Conservation (phyloP, 306 rosid genomes). For the Prunus mongolica region DNA sequence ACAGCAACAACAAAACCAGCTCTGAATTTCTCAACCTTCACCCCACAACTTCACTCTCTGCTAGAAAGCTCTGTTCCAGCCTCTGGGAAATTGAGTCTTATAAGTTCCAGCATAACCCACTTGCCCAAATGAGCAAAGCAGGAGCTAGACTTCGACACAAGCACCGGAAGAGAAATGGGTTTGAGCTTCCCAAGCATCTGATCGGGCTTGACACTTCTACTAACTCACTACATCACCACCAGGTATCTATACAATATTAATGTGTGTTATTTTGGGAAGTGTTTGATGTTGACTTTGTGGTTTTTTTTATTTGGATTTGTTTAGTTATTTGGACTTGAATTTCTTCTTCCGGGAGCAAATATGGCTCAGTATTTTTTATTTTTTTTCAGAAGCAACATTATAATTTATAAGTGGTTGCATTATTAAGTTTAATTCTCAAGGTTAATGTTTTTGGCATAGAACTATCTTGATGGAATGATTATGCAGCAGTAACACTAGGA, state of each 20-base stretch:
- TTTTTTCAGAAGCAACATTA: background rate
- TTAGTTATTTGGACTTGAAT: background rate
- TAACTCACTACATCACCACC: conserved; percentile 23
- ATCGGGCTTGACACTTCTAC: conserved; percentile 30
- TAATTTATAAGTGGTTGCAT: background rate
- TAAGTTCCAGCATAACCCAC: conserved; percentile 28
- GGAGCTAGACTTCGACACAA: conserved; percentile 29
- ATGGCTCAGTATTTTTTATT: background rate
- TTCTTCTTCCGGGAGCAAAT: background rate
- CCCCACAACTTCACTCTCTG: conserved; percentile 42
- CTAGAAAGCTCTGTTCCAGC: conserved; percentile 69
- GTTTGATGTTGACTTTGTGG: background rate
- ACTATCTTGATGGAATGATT: background rate
- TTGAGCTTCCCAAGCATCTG: conserved; percentile 18
- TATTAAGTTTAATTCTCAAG: background rate
- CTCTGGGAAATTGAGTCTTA: conserved; percentile 66
- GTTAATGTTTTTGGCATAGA: background rate
- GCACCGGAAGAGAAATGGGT: conserved; percentile 22
- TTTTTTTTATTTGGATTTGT: background rate
- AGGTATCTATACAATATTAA: conserved; percentile 31
- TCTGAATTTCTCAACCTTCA: conserved; percentile 46
- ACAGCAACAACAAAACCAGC: conserved; percentile 6
- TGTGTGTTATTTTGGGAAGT: background rate
- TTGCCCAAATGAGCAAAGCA: conserved; percentile 35
- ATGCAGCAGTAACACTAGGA: background rate